A percentile compares a stretch with the other conserved stretches of the same genome.
These are phyloP conservation scores for Phialocephala subalpina DNA, from an alignment of 2,329 filamentous ascomycete species.

Conservation along the genomic window DNA sequence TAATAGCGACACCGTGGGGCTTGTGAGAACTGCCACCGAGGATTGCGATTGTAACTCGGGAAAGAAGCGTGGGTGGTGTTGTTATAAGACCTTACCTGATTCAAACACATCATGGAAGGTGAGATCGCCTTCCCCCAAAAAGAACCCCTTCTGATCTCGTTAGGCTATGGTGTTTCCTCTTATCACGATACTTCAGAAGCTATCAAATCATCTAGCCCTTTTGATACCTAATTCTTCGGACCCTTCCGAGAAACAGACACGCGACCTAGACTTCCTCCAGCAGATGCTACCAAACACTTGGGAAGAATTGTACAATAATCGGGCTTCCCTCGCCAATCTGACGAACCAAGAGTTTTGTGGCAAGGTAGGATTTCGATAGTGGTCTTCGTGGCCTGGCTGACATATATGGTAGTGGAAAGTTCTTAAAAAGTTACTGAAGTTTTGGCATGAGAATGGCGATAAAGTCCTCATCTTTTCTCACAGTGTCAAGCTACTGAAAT, in stretches of 20 bases:
- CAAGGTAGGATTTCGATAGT: slow-evolving; percentile 57
- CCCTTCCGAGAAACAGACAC: slow-evolving; percentile 74
- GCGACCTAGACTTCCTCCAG: slow-evolving; percentile 77
- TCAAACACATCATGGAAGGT: slow-evolving; percentile 57
- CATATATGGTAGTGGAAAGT: slow-evolving; percentile 75
- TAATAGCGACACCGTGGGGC: slow-evolving; percentile 72
- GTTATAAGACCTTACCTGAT: slow-evolving; percentile 63
- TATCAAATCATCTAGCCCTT: slow-evolving; percentile 92
- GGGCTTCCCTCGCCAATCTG: slow-evolving; percentile 81
- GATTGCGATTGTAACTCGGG: slow-evolving; percentile 74
- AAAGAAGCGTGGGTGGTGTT: slow-evolving; percentile 84
- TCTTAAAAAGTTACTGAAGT: slow-evolving; percentile 82
- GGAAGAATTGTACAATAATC: slow-evolving; percentile 74
- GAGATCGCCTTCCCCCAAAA: slow-evolving; percentile 56
- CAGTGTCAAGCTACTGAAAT: slow-evolving; percentile 83
- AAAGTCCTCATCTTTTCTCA: slow-evolving; percentile 97
- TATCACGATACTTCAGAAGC: slow-evolving; percentile 83
- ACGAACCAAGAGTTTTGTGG: slow-evolving; percentile 93
- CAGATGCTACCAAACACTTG: slow-evolving; percentile 79
- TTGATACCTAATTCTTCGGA: slow-evolving; percentile 76
- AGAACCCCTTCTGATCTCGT: slow-evolving; percentile 6
- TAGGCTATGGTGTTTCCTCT: slow-evolving; percentile 82
- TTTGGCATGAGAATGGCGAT: slow-evolving; percentile 90
- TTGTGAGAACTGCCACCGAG: slow-evolving; percentile 73
- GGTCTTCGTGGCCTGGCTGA: slow-evolving; percentile 13